A percentile compares a stretch with the other conserved stretches of the same genome.
Evolutionary conservation across 306 rosid genomes (phyloP).

Genomic region (Malus sylvestris): DNA sequence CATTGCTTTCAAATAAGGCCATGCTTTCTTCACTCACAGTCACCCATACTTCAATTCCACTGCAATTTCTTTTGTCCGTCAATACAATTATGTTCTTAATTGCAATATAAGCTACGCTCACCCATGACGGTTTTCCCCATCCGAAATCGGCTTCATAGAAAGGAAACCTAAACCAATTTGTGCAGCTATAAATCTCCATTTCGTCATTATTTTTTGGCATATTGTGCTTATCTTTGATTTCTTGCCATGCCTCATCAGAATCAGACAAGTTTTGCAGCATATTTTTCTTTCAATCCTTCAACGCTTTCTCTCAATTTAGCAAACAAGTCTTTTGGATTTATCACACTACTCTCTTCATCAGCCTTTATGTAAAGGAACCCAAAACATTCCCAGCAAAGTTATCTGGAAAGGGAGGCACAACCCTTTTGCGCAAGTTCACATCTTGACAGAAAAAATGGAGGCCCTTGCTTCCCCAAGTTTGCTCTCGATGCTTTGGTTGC

Average conservation of each 20-base stretch:
- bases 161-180: constrained; percentile 18
- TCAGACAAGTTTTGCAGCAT: background rate
- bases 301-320: constrained; percentile 2
- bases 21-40: constrained; percentile 16
- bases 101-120: constrained; percentile 3
- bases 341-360: background rate
- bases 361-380: background rate
- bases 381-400: constrained; percentile 18
- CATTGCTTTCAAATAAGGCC: constrained; percentile 12
- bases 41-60: constrained; percentile 27
- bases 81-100: constrained; percentile 11
- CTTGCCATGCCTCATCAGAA: background rate
- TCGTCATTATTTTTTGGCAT: background rate
- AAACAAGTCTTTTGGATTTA: constrained; percentile 4
- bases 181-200: constrained; percentile 1
- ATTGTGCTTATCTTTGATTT: background rate
- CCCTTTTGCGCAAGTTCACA: constrained; percentile 26
- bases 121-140: constrained; percentile 35
- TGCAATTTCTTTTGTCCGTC: constrained; percentile 19
- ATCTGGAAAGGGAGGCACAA: constrained; percentile 4
- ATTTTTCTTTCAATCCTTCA: background rate
- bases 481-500: no score
- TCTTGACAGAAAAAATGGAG: background rate
- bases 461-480: no score
- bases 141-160: constrained; percentile 21